These are phyloP conservation scores for Apiospora koreana DNA, from an alignment of 2,329 filamentous ascomycete genomes.

Conservation along the genomic window DNA sequence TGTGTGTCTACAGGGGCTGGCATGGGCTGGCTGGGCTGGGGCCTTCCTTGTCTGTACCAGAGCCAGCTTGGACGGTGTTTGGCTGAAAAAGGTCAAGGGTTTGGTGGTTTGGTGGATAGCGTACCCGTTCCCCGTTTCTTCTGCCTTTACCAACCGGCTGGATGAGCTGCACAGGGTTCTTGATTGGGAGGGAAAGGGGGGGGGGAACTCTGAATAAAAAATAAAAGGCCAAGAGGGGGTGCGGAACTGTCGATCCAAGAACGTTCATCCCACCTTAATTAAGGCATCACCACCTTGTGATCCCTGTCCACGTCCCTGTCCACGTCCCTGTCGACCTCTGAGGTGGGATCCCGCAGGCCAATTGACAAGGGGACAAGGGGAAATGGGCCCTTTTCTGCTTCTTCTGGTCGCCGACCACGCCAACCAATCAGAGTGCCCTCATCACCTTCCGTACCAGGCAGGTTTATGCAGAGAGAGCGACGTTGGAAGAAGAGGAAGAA, in stretches of 20 bases:
- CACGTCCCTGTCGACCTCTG: not conserved
- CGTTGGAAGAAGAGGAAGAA: not conserved
- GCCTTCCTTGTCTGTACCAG: too few relatives aligned
- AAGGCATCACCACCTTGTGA: not conserved
- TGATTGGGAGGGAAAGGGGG: not conserved
- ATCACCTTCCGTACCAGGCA: not conserved
- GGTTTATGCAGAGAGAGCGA: not conserved
- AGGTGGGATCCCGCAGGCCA: not conserved
- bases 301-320: not conserved
- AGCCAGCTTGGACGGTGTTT: too few relatives aligned
- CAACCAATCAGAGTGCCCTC: not conserved
- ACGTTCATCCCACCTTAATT: constrained; percentile 10
- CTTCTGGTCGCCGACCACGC: not conserved
- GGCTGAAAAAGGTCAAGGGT: not conserved
- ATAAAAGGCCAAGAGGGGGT: not conserved
- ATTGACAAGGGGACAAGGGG: too few relatives aligned
- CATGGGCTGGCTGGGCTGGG: too few relatives aligned
- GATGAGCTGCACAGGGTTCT: constrained; percentile 16
- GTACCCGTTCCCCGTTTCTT: not conserved
- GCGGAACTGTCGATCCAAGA: not conserved
- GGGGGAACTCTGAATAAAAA: not conserved
- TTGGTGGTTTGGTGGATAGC: not conserved
- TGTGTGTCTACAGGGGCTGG: too few relatives aligned
- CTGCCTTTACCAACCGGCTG: constrained; percentile 13
- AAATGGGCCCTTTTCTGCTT: not conserved